Base-by-base conservation (phyloP, 2,329 filamentous ascomycete species). In the Scedosporium boydii region DNA sequence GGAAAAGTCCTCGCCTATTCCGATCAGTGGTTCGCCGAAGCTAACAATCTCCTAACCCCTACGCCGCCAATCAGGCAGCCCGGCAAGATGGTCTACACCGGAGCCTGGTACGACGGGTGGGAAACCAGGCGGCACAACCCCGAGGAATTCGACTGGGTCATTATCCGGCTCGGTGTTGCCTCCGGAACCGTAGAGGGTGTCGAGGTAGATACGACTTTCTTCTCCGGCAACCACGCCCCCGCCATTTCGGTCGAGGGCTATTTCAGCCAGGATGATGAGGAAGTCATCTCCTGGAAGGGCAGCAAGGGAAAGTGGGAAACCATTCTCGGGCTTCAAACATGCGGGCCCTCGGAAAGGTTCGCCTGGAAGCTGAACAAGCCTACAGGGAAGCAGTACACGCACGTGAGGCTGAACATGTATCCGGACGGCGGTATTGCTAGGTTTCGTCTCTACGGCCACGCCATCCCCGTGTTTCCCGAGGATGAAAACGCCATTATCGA, bases 371-470 rank as follows among this genome's bases (percentile, higher is more conserved):
- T 93, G 16, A 75, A 79, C 16, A 70, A 71, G 18, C 80, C 82
- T 21, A 86, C 84, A 0, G 74, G 76, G 41, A 89, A 89, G 73
- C 82, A 86, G 61, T 93, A 89, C 75, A 93, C 90, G 0, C 90
- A 95, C 72, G 88, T 93, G 48, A 79, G 89, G 41, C 78, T 95
- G 62, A 89, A 90, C 72, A 93, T 93, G 90, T 93, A 91, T 71
- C 89, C 90, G 0, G 90, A 95, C 70, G 90, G 90, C 58, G 90
- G 90, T 58, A 93, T 95, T 69, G 89, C 90, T 46, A 79, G 90
- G 60, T 93, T 93, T 76, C 81, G 89, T 23, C 82, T 93, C 1
- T 93, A 88, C 70, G 90, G 90, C 5, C 82, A 86, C 65, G 90
- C 88, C 1, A 82, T 91, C 1, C 89, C 90, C 4, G 87, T 93